Percentiles rank a stretch among this genome's conserved stretches.
Conservation (phyloP, 495 filamentous ascomycete genomes). For the Talaromyces ruber region DNA sequence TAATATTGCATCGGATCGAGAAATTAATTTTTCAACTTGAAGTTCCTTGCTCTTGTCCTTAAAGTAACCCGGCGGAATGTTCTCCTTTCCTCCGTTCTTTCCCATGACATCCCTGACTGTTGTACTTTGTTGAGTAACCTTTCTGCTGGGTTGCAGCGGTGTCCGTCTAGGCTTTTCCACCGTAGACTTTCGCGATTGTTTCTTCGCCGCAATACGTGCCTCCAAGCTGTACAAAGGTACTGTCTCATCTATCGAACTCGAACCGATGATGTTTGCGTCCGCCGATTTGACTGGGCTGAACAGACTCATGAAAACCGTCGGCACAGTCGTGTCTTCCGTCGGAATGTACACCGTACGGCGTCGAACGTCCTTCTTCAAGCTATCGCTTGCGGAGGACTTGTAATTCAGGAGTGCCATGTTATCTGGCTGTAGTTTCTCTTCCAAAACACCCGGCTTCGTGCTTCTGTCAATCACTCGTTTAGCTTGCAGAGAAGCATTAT, state of each 20-base stretch:
- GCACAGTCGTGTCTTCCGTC: constrained; percentile 29
- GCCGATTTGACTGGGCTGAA: constrained; percentile 26
- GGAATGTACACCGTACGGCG: constrained; percentile 35
- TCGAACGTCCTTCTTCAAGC: constrained; percentile 21
- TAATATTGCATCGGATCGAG: constrained; percentile 3
- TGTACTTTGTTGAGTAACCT: constrained; percentile 21
- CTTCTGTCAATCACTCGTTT: constrained; percentile 2
- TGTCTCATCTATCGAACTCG: constrained; percentile 6
- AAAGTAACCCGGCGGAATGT: constrained; percentile 29
- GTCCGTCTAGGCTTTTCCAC: constrained; percentile 19
- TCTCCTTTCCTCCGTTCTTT: constrained; percentile 40
- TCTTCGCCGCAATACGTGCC: constrained; percentile 17
- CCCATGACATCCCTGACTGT: constrained; percentile 26
- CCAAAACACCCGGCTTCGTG: constrained; percentile 7
- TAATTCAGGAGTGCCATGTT: background rate
- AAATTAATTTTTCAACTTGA: constrained; percentile 6
- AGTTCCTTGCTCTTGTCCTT: constrained; percentile 8
- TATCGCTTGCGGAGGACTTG: constrained; percentile 4
- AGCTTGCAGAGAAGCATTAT: background rate
- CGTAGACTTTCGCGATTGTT: constrained; percentile 19
- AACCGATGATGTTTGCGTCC: background rate
- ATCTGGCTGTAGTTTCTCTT: constrained; percentile 1
- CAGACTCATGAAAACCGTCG: constrained; percentile 33
- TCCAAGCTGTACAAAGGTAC: constrained; percentile 18
- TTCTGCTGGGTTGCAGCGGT: constrained; percentile 28